Base-by-base conservation (phyloP, 768 basidiomycete species). In the Termitomyces sp. region DNA sequence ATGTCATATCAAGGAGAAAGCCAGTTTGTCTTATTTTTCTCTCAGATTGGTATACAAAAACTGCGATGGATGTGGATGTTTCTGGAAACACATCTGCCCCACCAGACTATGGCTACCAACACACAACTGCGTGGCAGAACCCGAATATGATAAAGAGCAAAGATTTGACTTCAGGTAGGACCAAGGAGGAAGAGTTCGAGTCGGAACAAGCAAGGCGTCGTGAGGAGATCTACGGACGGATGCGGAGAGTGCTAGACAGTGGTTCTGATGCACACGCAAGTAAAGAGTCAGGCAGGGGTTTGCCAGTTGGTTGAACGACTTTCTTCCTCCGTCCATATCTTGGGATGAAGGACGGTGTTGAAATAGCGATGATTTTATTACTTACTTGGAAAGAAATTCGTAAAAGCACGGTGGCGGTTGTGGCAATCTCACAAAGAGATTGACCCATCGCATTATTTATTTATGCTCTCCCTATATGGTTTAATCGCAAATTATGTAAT, bases 1-100 rank as follows among this genome's bases (percentile, higher is more conserved):
- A 36, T 9, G 23, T 20, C 5, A 14, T 13, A 32, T 26, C 47
- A 28, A 18, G 44, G 26, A 2, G 3, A 18, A 5, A 4, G 5
- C 10, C 16, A 30, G 1, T 38, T 30, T 28, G 33, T 33, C n/a
- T 41, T 18, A 35, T 16, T 30, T 40, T 20, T 23, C 14, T 47
- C 2, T 18, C 28, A 62, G 61, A 59, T 35, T 59, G 49, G 58
- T 48, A 16, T n/a, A 23, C 50, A 8, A 41, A 33, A 36, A 16
- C 51, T 26, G 61, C 56, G 14, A 52, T 48, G 50, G 13, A 40
- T n/a, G 61, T 59, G 48, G 36, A 20, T 43, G 20, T n/a, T 43
- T 5, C 41, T 20, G 55, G 38, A 14, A 62, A 30, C 23, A 40
- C 16, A 20, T 16, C 30, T 55, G 28, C 20, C 13, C 18, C 5